These are phyloP conservation scores for Hanseniaspora valbyensis DNA, from an alignment of 805 yeast species.

Conservation along the genomic window DNA sequence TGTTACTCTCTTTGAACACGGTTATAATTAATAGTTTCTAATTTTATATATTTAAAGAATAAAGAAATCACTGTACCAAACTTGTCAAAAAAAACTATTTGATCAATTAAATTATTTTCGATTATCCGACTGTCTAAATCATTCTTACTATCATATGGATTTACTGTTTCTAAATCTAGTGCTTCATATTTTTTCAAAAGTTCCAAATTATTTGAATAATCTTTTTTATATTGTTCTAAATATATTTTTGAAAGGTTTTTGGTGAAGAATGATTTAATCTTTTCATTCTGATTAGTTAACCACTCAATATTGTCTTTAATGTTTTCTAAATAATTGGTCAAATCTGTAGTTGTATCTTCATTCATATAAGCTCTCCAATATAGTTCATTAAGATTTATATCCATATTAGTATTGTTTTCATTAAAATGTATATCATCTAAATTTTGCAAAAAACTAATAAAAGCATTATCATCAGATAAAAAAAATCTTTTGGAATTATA, in stretches of 20 bases:
- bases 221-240: background rate
- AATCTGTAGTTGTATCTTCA: background rate
- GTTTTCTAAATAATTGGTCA: background rate
- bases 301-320: background rate
- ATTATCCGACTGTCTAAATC: constrained; percentile 4
- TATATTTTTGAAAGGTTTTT: background rate
- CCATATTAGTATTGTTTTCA: background rate
- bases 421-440: background rate
- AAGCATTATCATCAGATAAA: background rate
- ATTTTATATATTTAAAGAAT: background rate
- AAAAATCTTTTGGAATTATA: background rate
- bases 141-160: background rate
- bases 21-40: background rate
- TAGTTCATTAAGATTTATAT: background rate
- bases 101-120: background rate
- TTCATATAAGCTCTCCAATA: background rate
- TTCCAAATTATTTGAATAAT: background rate
- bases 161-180: constrained; percentile 5
- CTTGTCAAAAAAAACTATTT: background rate
- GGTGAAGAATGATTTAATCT: background rate
- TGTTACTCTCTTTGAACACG: constrained; percentile 13
- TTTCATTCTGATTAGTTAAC: background rate
- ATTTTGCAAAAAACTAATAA: background rate
- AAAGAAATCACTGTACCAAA: background rate
- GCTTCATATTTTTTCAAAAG: background rate